These are phyloP conservation scores for Lecanicillium sp. DNA, from an alignment of 2,329 filamentous ascomycete species.

Conservation along the genomic window DNA sequence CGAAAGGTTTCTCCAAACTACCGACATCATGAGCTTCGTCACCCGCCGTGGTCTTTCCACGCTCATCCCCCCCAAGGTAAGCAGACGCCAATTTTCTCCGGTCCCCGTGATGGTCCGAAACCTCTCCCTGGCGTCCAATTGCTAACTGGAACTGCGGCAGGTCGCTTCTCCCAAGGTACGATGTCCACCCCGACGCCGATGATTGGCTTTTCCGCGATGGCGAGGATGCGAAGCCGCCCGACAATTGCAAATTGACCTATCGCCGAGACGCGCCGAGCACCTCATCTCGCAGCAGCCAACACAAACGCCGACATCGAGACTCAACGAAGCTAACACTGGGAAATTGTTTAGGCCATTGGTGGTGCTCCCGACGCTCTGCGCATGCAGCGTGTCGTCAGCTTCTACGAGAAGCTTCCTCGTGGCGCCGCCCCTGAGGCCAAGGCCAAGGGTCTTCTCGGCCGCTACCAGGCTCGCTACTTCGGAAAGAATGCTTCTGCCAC, in stretches of 20 bases:
- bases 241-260: not conserved
- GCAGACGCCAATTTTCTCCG: conserved; percentile 22
- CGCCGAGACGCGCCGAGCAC: conserved; percentile 8
- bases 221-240: not conserved
- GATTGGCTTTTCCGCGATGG: not conserved
- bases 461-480: conserved; percentile 91
- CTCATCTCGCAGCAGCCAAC: not conserved
- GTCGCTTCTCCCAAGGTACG: conserved; percentile 80
- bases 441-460: conserved; percentile 73
- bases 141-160: conserved; percentile 43
- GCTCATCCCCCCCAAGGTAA: conserved; percentile 97
- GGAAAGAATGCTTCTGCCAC: conserved; percentile 84
- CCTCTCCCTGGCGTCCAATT: conserved; percentile 19
- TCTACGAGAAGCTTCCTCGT: conserved; percentile 97
- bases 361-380: conserved; percentile 91
- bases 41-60: conserved; percentile 89
- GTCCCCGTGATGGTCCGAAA: not conserved
- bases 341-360: conserved; percentile 68
- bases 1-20: conserved; percentile 23
- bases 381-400: conserved; percentile 96
- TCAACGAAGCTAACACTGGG: not conserved
- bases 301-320: not conserved
- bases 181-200: not conserved
- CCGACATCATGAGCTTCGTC: conserved; percentile 82
- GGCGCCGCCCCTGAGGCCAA: conserved; percentile 80